A percentile compares a stretch with the other conserved stretches of the same genome.
phyloP scores from a whole-genome alignment of 805 yeast genomes.

The Scheffersomyces coipomensis region DNA sequence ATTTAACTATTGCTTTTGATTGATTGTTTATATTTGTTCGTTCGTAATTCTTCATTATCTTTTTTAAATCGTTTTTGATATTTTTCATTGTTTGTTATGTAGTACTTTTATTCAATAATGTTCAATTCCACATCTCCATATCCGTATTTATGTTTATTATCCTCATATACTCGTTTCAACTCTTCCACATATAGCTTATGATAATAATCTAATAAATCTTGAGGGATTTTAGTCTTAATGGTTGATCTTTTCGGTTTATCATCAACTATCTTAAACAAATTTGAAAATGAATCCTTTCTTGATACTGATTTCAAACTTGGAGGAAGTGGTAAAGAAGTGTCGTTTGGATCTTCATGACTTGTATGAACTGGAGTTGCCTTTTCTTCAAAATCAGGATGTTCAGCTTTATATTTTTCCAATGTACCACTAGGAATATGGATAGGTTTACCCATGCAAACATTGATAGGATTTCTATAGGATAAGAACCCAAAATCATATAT shows the following conservation, averaged over 20 bases:
- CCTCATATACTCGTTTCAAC: slow-evolving; percentile 61
- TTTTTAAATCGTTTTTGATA: neutral
- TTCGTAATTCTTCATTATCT: neutral
- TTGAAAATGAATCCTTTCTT: slow-evolving; percentile 24
- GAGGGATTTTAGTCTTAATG: slow-evolving; percentile 31
- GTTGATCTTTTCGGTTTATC: slow-evolving; percentile 12
- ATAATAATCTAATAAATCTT: slow-evolving; percentile 56
- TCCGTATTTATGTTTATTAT: slow-evolving; percentile 57
- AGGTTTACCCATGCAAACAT: slow-evolving; percentile 73
- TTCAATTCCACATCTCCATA: slow-evolving; percentile 47
- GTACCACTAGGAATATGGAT: slow-evolving; percentile 50
- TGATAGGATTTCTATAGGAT: slow-evolving; percentile 80
- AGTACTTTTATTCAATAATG: slow-evolving; percentile 24
- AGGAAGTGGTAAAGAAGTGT: neutral
- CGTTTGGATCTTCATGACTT: neutral
- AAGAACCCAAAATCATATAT: slow-evolving; percentile 89
- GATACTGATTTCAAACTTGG: neutral
- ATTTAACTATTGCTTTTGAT: too few species aligned
- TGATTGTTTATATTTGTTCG: too few species aligned
- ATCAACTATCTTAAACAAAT: slow-evolving; percentile 20
- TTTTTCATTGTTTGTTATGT: too few species aligned
- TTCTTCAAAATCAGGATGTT: slow-evolving; percentile 29
- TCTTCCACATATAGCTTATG: slow-evolving; percentile 71
- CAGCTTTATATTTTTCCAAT: slow-evolving; percentile 26
- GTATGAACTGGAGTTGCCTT: neutral